Evolutionary conservation across 345 rosid genomes (phyloP), one percentile per base, ranked within the genome.

Genomic region (Gossypium turneri): DNA sequence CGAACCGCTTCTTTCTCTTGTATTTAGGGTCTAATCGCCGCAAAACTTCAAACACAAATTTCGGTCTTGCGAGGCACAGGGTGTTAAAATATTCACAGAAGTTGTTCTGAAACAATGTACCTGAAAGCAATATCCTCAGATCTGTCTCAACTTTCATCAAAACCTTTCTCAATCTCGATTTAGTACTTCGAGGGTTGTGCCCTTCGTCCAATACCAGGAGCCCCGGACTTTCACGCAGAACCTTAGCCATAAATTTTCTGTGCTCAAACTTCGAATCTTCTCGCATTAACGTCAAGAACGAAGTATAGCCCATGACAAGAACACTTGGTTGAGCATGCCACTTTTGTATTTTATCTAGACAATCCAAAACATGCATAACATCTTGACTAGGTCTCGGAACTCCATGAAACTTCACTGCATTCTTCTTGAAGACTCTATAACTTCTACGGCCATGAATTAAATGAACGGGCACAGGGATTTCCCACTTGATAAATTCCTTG

Each of bases 241-340:
- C 94, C 81, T 85, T 90, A 51, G 98, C 97, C 97, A 94, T 89
- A 82, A 86, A 86, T 53, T 83, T 87, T 57, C 97, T 83, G 73
- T 94, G 94, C 13, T 85, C 83, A 67, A 92, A 94, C 82, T 88
- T 90, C 2, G 97, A 81, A 76, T 94, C 90, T 77, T 92, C 98
- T 58, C 94, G 84, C 93, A 94, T 94, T 78, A 94, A 77, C 61
- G 97, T 90, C 43, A 87, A 81, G 73, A 94, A 94, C 2, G 98
- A 94, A 63, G 97, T 87, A 83, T 94, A 94, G 22, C 98, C 97
- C 98, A 92, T 94, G n/a, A 94, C 93, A 64, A 94, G 94, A 70
- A 94, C 91, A 76, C 97, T 90, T 12, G 98, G 98, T 25, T 90
- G 85, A 1, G 91, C 85, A 75, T 90, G 97, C 98, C 97, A 94